A percentile compares a stretch with the other conserved stretches of the same genome.
Evolutionary conservation across 805 yeast genomes (phyloP).

Genomic region (Ogataea populi-albae): DNA sequence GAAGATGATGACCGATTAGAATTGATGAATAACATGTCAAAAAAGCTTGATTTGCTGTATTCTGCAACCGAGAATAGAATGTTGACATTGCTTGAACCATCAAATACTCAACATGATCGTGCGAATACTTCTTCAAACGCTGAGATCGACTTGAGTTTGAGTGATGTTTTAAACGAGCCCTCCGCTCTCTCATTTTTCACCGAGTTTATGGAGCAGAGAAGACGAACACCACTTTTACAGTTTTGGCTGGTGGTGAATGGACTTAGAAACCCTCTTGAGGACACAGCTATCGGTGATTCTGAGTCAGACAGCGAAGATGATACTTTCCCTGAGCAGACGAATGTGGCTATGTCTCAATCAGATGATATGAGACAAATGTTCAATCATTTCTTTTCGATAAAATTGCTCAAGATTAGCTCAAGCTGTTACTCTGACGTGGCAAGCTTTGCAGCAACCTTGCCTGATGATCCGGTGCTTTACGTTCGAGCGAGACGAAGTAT

Average conservation of each 20-base stretch:
- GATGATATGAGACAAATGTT: conserved; percentile 55
- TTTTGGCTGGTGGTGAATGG: conserved; percentile 68
- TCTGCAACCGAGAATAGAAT: conserved; percentile 21
- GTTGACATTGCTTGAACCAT: conserved; percentile 9
- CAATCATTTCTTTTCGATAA: conserved; percentile 37
- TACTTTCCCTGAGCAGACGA: conserved; percentile 16
- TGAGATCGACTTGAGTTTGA: conserved; percentile 32
- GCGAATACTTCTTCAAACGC: conserved; percentile 9
- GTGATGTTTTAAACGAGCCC: conserved; percentile 48
- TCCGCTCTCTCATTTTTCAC: conserved; percentile 47
- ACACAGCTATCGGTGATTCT: conserved; percentile 27
- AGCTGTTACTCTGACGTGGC: conserved; percentile 35
- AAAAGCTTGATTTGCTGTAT: conserved; percentile 21
- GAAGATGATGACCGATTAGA: conserved; percentile 2
- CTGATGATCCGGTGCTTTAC: conserved; percentile 35
- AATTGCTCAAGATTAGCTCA: conserved; percentile 29
- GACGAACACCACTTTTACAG: conserved; percentile 46
- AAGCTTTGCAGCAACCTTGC: conserved; percentile 31
- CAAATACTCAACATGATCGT: conserved; percentile 5
- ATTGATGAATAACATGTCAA: conserved; percentile 11
- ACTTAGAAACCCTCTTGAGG: conserved; percentile 72
- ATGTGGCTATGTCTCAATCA: conserved; percentile 36
- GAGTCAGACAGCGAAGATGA: conserved; percentile 30
- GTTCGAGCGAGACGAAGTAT: conserved; percentile 56
- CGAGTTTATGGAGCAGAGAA: conserved; percentile 54